phyloP scores from a whole-genome alignment of 1,284 basidiomycete genomes.

The Papiliotrema terrestris region DNA sequence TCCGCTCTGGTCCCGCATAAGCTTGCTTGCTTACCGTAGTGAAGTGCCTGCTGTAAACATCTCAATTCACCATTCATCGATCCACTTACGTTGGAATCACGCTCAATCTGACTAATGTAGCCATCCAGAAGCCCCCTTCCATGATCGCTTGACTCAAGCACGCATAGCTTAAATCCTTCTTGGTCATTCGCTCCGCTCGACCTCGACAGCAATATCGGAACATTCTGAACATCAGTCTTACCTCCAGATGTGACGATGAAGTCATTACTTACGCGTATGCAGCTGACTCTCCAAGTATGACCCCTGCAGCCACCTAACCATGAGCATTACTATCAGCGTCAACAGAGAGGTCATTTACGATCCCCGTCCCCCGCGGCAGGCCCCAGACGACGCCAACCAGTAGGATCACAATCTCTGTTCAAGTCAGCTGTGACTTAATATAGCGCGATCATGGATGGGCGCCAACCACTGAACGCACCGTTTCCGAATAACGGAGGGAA shows the following conservation, averaged over 20 bases:
- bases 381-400: constrained; percentile 45
- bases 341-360: constrained; percentile 4
- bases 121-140: constrained; percentile 74
- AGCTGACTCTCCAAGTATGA: constrained; percentile 14
- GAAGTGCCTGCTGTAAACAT: constrained; percentile 3
- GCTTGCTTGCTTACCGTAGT: constrained; percentile 3
- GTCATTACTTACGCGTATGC: constrained; percentile 29
- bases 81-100: constrained; percentile 65
- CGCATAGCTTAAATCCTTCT: constrained; percentile 66
- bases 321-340: neutral
- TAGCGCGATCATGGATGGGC: no score
- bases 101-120: constrained; percentile 67
- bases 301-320: neutral
- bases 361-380: constrained; percentile 43
- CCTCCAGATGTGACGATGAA: neutral
- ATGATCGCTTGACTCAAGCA: constrained; percentile 72
- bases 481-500: constrained; percentile 49
- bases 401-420: constrained; percentile 33
- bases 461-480: constrained; percentile 17
- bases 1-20: no score
- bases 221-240: constrained; percentile 49
- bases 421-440: neutral
- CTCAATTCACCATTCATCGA: no score
- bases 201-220: constrained; percentile 54
- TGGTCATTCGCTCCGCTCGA: constrained; percentile 67